Evolutionary conservation across 164 flowering plant species (phyloP).

Genomic region (Vitis rupestris): DNA sequence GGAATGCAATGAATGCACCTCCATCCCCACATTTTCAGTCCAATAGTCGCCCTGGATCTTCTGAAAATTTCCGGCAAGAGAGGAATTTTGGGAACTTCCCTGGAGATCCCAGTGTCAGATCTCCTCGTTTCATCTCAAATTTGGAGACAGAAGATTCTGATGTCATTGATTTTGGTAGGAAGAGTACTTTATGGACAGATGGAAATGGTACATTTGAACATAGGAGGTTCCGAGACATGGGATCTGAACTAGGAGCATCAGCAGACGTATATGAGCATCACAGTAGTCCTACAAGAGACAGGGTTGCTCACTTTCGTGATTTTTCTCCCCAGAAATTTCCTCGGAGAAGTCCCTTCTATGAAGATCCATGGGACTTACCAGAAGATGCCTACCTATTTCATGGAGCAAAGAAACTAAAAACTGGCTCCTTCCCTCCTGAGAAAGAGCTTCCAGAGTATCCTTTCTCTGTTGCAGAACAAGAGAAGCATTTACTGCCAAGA

Average conservation of each 20-base stretch:
- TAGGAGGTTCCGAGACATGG: slow-evolving; percentile 38
- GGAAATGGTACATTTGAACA: slow-evolving; percentile 42
- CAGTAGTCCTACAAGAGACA: slow-evolving; percentile 49
- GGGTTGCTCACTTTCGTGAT: slow-evolving; percentile 36
- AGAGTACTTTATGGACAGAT: slow-evolving; percentile 31
- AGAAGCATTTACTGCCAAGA: slow-evolving; percentile 35
- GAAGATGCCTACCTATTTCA: slow-evolving; percentile 51
- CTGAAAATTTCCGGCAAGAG: slow-evolving; percentile 38
- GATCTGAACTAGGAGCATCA: slow-evolving; percentile 34
- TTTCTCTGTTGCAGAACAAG: slow-evolving; percentile 48
- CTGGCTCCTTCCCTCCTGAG: slow-evolving; percentile 42
- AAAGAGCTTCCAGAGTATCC: slow-evolving; percentile 80
- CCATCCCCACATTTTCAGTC: slow-evolving; percentile 42
- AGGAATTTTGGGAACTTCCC: slow-evolving; percentile 32
- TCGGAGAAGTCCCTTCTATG: slow-evolving; percentile 36
- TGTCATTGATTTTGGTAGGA: slow-evolving; percentile 34
- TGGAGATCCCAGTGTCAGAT: slow-evolving; percentile 37
- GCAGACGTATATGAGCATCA: slow-evolving; percentile 41
- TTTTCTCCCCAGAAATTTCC: slow-evolving; percentile 42
- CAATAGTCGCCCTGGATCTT: slow-evolving; percentile 35
- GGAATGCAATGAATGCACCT: slow-evolving; percentile 39
- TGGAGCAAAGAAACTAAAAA: slow-evolving; percentile 68
- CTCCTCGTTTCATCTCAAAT: slow-evolving; percentile 43
- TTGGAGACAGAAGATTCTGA: slow-evolving; percentile 51
- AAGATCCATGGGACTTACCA: slow-evolving; percentile 73